phyloP scores from a whole-genome alignment of 192 early-diverging fungal species.

The Entophlyctis luteolus region DNA sequence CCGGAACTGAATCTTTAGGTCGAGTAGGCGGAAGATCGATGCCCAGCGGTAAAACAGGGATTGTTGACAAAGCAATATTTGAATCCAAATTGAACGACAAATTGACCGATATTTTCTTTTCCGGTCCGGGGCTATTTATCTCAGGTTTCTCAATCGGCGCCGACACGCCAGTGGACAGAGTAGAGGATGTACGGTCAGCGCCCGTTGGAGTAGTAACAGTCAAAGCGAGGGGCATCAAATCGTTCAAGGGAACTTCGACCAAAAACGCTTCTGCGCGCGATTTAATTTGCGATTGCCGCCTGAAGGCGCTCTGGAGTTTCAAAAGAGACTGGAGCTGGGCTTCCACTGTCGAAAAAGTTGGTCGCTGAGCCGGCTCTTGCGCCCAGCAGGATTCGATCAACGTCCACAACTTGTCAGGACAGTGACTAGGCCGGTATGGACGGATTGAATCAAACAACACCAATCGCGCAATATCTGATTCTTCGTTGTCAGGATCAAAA shows the following conservation, averaged over 20 bases:
- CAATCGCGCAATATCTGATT: slow-evolving; percentile 20
- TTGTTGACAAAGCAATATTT: not conserved
- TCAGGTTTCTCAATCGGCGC: not conserved
- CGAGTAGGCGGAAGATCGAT: slow-evolving; percentile 19
- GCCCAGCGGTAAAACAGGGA: slow-evolving; percentile 14
- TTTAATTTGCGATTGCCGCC: slow-evolving; percentile 27
- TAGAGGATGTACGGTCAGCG: not conserved
- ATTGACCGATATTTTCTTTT: slow-evolving; percentile 8
- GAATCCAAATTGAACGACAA: slow-evolving; percentile 4
- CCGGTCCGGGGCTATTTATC: not conserved
- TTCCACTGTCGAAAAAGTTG: slow-evolving; percentile 19
- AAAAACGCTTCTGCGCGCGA: slow-evolving; percentile 25
- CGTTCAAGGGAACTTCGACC: slow-evolving; percentile 29
- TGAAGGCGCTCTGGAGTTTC: slow-evolving; percentile 19
- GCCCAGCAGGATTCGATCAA: slow-evolving; percentile 24
- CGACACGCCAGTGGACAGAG: not conserved
- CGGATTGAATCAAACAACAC: slow-evolving; percentile 21
- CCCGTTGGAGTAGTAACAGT: not conserved
- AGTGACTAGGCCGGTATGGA: slow-evolving; percentile 9
- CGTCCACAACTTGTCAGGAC: slow-evolving; percentile 26
- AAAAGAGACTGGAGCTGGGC: slow-evolving; percentile 12
- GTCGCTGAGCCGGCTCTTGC: slow-evolving; percentile 19
- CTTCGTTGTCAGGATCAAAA: slow-evolving; percentile 25
- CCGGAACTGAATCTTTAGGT: not conserved
- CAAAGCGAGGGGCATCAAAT: slow-evolving; percentile 14